Evolutionary conservation across 2,329 filamentous ascomycete species (phyloP).

Genomic region (Magnaporthiopsis incrustans): DNA sequence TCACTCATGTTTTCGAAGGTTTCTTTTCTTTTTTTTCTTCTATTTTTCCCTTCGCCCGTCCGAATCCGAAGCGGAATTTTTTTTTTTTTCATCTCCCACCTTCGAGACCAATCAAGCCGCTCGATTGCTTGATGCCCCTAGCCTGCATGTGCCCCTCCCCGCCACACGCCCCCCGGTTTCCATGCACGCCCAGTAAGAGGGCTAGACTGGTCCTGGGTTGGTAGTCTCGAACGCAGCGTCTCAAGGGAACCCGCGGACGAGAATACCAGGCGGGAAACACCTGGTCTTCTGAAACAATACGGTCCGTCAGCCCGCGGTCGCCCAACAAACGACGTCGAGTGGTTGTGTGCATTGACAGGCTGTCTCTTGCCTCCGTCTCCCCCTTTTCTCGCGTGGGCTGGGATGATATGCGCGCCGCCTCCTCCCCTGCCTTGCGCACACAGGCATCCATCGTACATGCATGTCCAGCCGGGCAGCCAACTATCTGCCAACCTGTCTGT

Average conservation of each 20-base stretch:
- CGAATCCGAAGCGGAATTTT: not conserved
- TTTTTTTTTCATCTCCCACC: not conserved
- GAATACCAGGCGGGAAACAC: not conserved
- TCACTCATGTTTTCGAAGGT: constrained; percentile 1
- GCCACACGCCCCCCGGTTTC: not conserved
- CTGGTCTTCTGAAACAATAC: not conserved
- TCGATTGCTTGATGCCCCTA: not conserved
- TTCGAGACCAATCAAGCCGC: not conserved
- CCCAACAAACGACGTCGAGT: not conserved
- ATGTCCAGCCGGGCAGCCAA: not conserved
- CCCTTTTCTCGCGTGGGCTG: not conserved
- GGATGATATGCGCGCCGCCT: not conserved
- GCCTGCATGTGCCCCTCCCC: not conserved
- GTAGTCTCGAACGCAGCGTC: not conserved
- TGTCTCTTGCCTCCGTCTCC: not conserved
- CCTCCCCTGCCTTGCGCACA: not conserved
- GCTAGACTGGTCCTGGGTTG: not conserved
- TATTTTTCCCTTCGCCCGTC: not conserved
- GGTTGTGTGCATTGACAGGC: not conserved
- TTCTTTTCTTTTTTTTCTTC: constrained; percentile 1
- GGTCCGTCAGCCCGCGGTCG: not conserved
- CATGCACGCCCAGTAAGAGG: not conserved
- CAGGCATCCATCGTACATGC: not conserved
- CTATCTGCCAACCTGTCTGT: not conserved
- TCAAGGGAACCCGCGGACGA: not conserved